phyloP scores from a whole-genome alignment of 257 asterid species.

The Hygrophila difformis region DNA sequence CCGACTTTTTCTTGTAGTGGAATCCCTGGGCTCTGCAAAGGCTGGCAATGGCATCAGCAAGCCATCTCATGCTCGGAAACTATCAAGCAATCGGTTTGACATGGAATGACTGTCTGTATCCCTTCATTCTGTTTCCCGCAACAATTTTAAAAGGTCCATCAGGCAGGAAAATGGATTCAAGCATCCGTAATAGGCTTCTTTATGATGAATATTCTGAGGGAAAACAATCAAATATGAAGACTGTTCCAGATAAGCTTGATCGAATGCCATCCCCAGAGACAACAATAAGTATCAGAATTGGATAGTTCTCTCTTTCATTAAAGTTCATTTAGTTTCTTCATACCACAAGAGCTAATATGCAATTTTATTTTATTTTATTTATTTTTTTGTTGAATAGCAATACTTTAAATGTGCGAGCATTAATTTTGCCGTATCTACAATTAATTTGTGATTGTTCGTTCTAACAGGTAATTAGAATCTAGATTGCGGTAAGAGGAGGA shows the following conservation, averaged over 20 bases:
- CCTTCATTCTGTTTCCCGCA: constrained; percentile 34
- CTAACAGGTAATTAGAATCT: constrained; percentile 49
- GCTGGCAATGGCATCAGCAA: constrained; percentile 30
- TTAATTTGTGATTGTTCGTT: constrained; percentile 1
- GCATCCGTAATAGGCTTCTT: constrained; percentile 29
- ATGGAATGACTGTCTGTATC: constrained; percentile 46
- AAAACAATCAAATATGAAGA: constrained; percentile 33
- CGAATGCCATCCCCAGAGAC: constrained; percentile 30
- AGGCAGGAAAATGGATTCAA: constrained; percentile 34
- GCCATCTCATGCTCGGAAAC: constrained; percentile 46
- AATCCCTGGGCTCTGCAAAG: constrained; percentile 38
- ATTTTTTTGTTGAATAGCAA: not conserved
- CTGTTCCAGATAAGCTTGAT: constrained; percentile 42
- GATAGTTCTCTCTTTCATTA: constrained; percentile 21
- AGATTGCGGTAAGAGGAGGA: too few species aligned
- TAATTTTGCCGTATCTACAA: too few species aligned
- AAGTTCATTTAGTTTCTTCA: constrained; percentile 8
- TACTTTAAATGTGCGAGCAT: not conserved
- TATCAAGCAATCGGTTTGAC: constrained; percentile 47
- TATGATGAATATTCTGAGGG: constrained; percentile 46
- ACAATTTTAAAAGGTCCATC: constrained; percentile 22
- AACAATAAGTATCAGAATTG: constrained; percentile 26
- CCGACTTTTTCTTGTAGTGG: too few species aligned
- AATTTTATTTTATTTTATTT: too few species aligned
- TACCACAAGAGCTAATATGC: not conserved